Evolutionary conservation across 306 rosid genomes (phyloP).

Genomic region (Quercus bicolor): DNA sequence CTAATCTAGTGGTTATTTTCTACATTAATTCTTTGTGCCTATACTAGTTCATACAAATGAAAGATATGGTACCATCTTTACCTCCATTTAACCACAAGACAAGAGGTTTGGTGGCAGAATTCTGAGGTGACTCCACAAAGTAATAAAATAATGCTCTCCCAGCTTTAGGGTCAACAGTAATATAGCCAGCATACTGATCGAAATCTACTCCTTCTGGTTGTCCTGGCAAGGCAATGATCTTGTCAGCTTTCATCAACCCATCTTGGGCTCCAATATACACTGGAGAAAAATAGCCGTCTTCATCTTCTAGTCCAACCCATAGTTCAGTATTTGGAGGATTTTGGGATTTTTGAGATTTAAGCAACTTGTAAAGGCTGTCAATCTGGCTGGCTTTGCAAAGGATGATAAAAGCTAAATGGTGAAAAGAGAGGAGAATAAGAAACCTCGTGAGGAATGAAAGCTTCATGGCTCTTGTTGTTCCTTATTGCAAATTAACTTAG

Average conservation of each 20-base stretch:
- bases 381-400: constrained; percentile 32
- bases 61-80: neutral
- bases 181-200: constrained; percentile 56
- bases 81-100: constrained; percentile 74
- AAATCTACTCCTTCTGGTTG: constrained; percentile 52
- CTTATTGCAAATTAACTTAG: neutral
- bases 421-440: constrained; percentile 3
- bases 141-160: constrained; percentile 57
- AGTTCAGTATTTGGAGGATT: constrained; percentile 8
- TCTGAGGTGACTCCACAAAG: constrained; percentile 49
- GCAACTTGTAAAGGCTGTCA: constrained; percentile 34
- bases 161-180: constrained; percentile 39
- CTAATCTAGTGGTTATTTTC: too few relatives aligned
- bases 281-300: neutral
- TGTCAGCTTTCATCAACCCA: constrained; percentile 33
- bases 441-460: neutral
- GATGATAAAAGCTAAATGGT: constrained; percentile 19
- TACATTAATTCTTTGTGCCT: too few relatives aligned
- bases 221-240: constrained; percentile 51
- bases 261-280: constrained; percentile 20
- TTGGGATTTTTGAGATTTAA: constrained; percentile 25
- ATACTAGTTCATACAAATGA: too few relatives aligned
- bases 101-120: constrained; percentile 40
- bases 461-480: neutral
- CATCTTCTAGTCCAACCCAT: constrained; percentile 22